phyloP scores from a whole-genome alignment of 2,329 filamentous ascomycete species.

The Colletotrichum melonis region DNA sequence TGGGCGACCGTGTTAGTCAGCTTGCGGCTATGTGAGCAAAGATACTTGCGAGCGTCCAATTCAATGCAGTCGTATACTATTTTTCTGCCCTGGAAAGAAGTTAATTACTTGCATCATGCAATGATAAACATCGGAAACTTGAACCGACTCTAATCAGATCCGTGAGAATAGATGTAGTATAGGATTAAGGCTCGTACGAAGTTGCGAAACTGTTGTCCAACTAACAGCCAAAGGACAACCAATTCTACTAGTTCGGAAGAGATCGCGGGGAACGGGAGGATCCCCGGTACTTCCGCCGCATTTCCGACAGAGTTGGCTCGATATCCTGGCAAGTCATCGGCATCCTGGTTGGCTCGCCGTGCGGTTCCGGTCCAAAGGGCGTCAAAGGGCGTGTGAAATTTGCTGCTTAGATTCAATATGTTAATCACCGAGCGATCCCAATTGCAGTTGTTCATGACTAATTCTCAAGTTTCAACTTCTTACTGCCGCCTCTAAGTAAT shows the following conservation, averaged over 20 bases:
- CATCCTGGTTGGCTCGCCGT: slow-evolving; percentile 20
- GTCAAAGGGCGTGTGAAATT: background rate
- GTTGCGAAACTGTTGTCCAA: background rate
- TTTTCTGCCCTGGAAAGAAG: background rate
- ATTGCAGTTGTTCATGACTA: background rate
- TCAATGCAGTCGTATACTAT: background rate
- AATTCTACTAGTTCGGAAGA: background rate
- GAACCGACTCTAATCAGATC: background rate
- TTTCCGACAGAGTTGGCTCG: slow-evolving; percentile 9
- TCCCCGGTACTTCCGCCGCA: slow-evolving; percentile 11
- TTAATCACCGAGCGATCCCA: slow-evolving; percentile 2
- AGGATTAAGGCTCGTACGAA: background rate
- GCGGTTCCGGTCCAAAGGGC: slow-evolving; percentile 20
- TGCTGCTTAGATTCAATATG: background rate
- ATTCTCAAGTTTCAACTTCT: background rate
- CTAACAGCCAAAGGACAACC: background rate
- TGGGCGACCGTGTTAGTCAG: background rate
- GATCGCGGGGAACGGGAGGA: background rate
- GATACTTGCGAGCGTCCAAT: background rate
- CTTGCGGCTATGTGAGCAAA: background rate
- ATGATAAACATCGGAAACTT: background rate
- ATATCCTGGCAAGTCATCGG: slow-evolving; percentile 6
- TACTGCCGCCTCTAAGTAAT: background rate
- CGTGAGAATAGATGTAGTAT: background rate
- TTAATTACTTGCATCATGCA: background rate